Conservation (phyloP, 495 filamentous ascomycete species). For the Talaromyces thailandensis region DNA sequence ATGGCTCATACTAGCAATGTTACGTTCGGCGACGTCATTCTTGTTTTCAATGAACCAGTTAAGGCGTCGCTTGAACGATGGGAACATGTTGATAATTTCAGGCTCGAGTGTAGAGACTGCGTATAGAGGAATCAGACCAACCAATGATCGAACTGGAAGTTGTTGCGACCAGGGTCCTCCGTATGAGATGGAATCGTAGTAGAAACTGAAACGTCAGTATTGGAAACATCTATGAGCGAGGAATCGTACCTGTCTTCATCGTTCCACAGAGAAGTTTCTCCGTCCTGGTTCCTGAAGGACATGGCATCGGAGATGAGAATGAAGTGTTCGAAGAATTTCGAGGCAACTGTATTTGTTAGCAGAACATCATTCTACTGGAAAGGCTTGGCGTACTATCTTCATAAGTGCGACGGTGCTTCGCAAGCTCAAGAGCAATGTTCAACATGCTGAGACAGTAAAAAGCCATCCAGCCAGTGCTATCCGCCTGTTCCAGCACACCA, state of each 20-base stretch:
- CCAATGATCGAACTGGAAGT: conserved; percentile 81
- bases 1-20: conserved; percentile 81
- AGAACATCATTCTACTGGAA: neutral
- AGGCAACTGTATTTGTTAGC: conserved; percentile 50
- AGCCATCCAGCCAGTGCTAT: conserved; percentile 98
- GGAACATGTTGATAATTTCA: conserved; percentile 83
- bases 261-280: conserved; percentile 86
- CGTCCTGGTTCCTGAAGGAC: conserved; percentile 73
- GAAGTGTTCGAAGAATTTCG: conserved; percentile 98
- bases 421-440: conserved; percentile 89
- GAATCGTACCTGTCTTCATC: conserved; percentile 65
- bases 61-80: conserved; percentile 84
- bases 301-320: conserved; percentile 96
- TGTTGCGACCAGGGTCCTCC: conserved; percentile 89
- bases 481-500: conserved; percentile 87
- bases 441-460: conserved; percentile 94
- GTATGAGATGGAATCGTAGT: conserved; percentile 96
- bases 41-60: conserved; percentile 89
- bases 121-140: conserved; percentile 88
- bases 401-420: conserved; percentile 92
- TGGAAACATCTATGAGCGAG: neutral
- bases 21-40: conserved; percentile 77
- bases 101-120: conserved; percentile 88
- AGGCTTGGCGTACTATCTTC: conserved; percentile 57
- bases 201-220: conserved; percentile 47